Evolutionary conservation across 169 alveolate genomes (phyloP).

Genomic region (Prorocentrum cordatum): DNA sequence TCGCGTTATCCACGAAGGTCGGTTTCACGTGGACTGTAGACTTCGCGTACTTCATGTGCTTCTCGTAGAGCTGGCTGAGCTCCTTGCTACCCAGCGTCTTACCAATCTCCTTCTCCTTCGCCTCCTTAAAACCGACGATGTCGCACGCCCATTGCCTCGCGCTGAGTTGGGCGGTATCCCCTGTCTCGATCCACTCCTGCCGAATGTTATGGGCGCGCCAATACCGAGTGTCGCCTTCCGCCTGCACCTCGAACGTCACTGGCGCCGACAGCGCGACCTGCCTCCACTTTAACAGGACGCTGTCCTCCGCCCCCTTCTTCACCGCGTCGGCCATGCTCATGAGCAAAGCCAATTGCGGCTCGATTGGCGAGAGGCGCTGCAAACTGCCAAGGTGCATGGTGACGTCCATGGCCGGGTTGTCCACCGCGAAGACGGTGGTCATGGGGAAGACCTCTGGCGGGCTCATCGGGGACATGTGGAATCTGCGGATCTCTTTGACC

Average conservation of each 20-base stretch:
- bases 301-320: background rate
- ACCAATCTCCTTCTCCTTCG: background rate
- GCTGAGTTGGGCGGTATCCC: background rate
- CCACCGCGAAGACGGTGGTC: no score
- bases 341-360: background rate
- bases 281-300: background rate
- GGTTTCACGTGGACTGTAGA: background rate
- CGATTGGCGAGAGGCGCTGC: conserved; percentile 12
- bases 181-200: background rate
- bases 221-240: background rate
- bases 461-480: no score
- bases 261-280: background rate
- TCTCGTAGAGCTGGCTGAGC: background rate
- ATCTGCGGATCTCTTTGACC: no score
- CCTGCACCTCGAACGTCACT: background rate
- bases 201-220: background rate
- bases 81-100: background rate
- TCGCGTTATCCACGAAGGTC: background rate
- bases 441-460: no score
- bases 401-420: no score
- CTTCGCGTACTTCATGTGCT: background rate
- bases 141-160: background rate
- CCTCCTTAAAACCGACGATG: background rate
- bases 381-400: background rate
- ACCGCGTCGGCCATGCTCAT: background rate